Base-by-base conservation (phyloP, 2,329 filamentous ascomycete genomes). In the Fusarium subtropicale region DNA sequence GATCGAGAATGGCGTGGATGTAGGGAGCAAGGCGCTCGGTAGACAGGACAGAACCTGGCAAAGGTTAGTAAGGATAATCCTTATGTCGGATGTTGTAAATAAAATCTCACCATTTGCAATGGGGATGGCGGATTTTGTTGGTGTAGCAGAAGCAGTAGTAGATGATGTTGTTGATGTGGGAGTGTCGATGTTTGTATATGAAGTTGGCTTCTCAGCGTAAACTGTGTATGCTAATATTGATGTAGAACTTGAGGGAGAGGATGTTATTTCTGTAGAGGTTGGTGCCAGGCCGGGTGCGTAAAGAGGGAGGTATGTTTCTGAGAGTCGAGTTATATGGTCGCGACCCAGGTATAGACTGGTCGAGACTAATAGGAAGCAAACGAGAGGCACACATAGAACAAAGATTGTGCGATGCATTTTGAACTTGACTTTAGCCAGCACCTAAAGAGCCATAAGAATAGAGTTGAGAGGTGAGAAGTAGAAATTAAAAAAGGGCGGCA, bases 21-120 rank as follows among this genome's bases (percentile, higher is more conserved):
- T 78, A 79, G 9, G 68, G 60, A 10, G 71, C 45, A 18, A 76
- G 68, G 41, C 63, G 66, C 36, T 70, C 46, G 4, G 66, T 44
- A 15, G 66, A 56, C n/a, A 75, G 59, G 18, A 73, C 33, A 26
- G 11, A 84, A 73, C 1, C 81, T 82, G 72, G 82, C 1, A 28
- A 6, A 12, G n/a, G 18, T 57, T 15, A 52, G 44, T 41, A 18
- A 16, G 5, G 12, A 5, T 12, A 2, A 15, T 10, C 28, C 8
- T 5, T 2, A 22, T 11, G 9, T 2, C 1, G 3, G 2, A 3
- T 15, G 18, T 10, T 0, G 6, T 18, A 16, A 9, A 22, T 34
- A 7, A 11, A 8, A 2, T 13, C 48, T 42, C 10, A 62, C 66
- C 66, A 31, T 68, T 57, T 24, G 31, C 20, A 7, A 66, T 54